Evolutionary conservation across 179 eudicot species (phyloP).

Genomic region (Corrigiola litoralis): DNA sequence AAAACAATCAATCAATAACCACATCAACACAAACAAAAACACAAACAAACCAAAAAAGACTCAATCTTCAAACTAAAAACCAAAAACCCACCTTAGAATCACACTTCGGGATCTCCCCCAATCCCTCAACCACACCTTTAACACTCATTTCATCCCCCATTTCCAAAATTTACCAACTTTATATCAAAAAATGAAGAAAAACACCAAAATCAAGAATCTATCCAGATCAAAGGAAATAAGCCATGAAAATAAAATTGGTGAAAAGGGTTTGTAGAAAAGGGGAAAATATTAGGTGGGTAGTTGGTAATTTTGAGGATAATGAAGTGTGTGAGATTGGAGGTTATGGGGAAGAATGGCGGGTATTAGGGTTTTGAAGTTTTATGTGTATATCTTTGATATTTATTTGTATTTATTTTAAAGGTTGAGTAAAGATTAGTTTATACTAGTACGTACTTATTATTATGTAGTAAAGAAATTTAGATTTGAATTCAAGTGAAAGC

Average conservation of each 20-base stretch:
- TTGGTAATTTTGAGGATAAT: not conserved
- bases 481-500: slow-evolving; percentile 26
- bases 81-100: slow-evolving; percentile 21
- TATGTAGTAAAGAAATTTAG: not conserved
- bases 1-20: not conserved
- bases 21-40: not conserved
- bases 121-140: not conserved
- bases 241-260: slow-evolving; percentile 13
- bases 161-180: slow-evolving; percentile 6
- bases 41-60: not conserved
- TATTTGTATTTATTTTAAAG: not conserved
- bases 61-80: not conserved
- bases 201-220: not conserved
- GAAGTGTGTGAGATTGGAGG: slow-evolving; percentile 2
- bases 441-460: too few relatives aligned
- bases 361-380: slow-evolving; percentile 22
- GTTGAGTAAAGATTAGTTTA: too few relatives aligned
- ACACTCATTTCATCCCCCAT: slow-evolving; percentile 18
- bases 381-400: not conserved
- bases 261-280: slow-evolving; percentile 12
- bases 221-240: slow-evolving; percentile 2
- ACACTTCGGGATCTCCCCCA: slow-evolving; percentile 7
- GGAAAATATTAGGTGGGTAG: not conserved
- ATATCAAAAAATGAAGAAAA: not conserved
- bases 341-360: slow-evolving; percentile 17